Evolutionary conservation across 495 filamentous ascomycete species (phyloP), one percentile per base, ranked within the genome.

Genomic region (Penicillium crystallinum): DNA sequence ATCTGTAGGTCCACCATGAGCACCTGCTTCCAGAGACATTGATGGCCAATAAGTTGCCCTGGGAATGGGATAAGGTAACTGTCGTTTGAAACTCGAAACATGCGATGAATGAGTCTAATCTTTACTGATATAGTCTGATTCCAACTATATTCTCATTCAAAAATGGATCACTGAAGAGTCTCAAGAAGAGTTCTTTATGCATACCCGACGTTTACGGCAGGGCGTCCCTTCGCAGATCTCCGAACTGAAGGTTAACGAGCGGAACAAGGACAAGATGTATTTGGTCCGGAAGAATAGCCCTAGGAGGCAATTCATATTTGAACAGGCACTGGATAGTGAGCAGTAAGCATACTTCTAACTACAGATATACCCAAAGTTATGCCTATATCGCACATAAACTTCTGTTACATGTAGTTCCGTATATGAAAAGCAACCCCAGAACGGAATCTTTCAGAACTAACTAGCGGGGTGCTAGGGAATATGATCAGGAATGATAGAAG

Each of bases 61-160:
- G 38, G 38, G 19, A 25, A 8, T 41, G 38, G 38, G 38, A n/a
- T n/a, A n/a, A n/a, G n/a, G n/a, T n/a, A n/a, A n/a, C n/a, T n/a
- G n/a, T n/a, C n/a, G n/a, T n/a, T n/a, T n/a, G n/a, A n/a, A n/a
- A n/a, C n/a, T n/a, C n/a, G n/a, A n/a, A n/a, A n/a, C n/a, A n/a
- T n/a, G n/a, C n/a, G n/a, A n/a, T n/a, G n/a, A n/a, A n/a, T n/a
- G n/a, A n/a, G n/a, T n/a, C n/a, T n/a, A n/a, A n/a, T n/a, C n/a
- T n/a, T n/a, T n/a, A n/a, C n/a, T n/a, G n/a, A 4, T 15, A 14
- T 39, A 69, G 65, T 59, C 78, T 71, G 85, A 91, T 55, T 74
- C 78, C 42, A 81, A 86, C 46, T 90, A 82, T 54, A 76, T 91
- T 47, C 67, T 91, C 49, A 89, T 91, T 75, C 88, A 88, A 65